A percentile compares a stretch with the other conserved stretches of the same genome.
Conservation (phyloP, 2,329 filamentous ascomycete genomes). For the Podosphaera aphanis region DNA sequence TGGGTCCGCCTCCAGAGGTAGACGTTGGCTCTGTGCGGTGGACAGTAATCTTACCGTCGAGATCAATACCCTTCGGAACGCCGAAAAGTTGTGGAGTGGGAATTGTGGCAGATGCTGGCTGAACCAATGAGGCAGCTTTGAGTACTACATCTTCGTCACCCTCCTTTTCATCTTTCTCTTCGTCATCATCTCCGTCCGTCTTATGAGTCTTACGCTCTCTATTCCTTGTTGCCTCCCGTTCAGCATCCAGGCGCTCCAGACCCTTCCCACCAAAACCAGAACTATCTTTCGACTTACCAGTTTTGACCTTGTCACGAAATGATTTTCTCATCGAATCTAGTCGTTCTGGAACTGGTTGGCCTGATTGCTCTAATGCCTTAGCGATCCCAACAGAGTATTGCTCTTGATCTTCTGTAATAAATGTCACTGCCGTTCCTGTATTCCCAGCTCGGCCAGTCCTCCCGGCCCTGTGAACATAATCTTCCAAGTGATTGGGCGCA, state of each 20-base stretch:
- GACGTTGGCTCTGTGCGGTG: conserved; percentile 39
- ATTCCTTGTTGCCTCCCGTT: conserved; percentile 66
- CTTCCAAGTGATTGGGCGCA: conserved; percentile 79
- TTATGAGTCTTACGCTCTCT: conserved; percentile 78
- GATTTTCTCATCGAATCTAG: conserved; percentile 41
- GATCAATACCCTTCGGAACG: conserved; percentile 31
- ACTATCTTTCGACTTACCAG: conserved; percentile 70
- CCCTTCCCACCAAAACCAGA: conserved; percentile 91
- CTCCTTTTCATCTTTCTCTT: conserved; percentile 47
- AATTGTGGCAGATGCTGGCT: conserved; percentile 26
- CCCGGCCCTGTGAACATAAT: conserved; percentile 86
- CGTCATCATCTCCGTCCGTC: conserved; percentile 64
- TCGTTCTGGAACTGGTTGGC: conserved; percentile 54
- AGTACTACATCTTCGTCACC: conserved; percentile 48
- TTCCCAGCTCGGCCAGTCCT: conserved; percentile 88
- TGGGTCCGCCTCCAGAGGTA: conserved; percentile 18
- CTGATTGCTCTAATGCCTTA: conserved; percentile 72
- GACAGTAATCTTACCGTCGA: conserved; percentile 49
- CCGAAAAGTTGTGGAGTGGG: conserved; percentile 17
- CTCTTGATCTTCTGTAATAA: conserved; percentile 77
- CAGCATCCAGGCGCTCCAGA: conserved; percentile 72
- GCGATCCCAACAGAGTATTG: conserved; percentile 71
- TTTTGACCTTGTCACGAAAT: conserved; percentile 77
- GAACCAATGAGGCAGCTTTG: conserved; percentile 40
- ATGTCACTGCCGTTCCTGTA: conserved; percentile 82